Base-by-base conservation (phyloP, 805 yeast species). In the Komagataella ulmi region DNA sequence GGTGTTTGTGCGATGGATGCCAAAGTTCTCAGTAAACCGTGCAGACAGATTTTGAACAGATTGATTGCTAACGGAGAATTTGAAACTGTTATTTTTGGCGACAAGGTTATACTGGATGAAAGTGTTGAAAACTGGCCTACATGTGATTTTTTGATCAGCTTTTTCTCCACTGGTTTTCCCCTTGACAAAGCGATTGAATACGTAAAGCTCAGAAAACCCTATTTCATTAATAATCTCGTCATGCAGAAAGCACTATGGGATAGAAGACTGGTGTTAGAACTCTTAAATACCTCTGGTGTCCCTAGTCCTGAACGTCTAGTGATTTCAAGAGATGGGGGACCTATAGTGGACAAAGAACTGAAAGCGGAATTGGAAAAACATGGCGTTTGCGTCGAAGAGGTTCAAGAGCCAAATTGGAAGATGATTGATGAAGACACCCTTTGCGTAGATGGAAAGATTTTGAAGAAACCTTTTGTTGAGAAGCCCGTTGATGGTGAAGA, bases 1-100 rank as follows among this genome's bases (percentile, higher is more conserved):
- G 99, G 99, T 51, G 96, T 93, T 1, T 93, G 99, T 69, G 99
- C 99, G 8, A 90, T 93, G 97, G 99, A 93, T 66, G 83, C 90
- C 54, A 93, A 93, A 66, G 99, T 90, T 1, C 75, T 95, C 61
- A 85, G 95, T 47, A 93, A 93, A 69, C 99, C 99, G 2, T 91
- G 97, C 63, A 74, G 98, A 54, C 87, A 86, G 55, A 93, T 93
- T 56, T 72, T 93, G 59, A 89, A 87, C 65, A 73, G 96, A 51
- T 71, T 93, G 62, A 86, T 91, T 53, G 95, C 86, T 58, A 82
- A 86, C 58, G 97, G 97, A 24, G 98, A 93, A 68, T 93, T 93
- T 65, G 98, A 93, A 62, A 88, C 98, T 0, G 86, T 93, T 17
- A 89, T 93, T 51, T 93, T 93, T 71, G 98, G 98, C 54, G 99